Conservation (phyloP, 192 early-diverging fungal species). For the Gigaspora rosea region DNA sequence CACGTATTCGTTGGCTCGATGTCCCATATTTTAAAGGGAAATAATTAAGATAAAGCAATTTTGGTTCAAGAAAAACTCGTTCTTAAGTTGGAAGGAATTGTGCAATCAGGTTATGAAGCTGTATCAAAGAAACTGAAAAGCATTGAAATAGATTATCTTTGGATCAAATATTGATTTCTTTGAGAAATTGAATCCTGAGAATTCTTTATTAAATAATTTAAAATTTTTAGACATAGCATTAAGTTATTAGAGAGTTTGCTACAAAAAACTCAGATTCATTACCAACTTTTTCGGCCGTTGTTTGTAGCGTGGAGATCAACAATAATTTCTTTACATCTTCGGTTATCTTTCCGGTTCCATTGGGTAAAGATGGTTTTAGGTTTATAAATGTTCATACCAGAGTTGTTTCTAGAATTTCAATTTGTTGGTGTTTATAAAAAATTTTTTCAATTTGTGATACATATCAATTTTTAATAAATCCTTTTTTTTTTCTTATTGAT, state of each 20-base stretch:
- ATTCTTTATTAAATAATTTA: not conserved
- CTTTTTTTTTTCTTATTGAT: too few relatives aligned
- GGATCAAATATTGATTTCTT: conserved; percentile 3
- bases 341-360: not conserved
- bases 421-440: too few relatives aligned
- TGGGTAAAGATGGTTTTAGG: not conserved
- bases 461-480: too few relatives aligned
- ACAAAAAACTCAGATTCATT: not conserved
- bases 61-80: not conserved
- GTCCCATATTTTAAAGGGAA: not conserved
- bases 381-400: conserved; percentile 16
- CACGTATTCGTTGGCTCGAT: not conserved
- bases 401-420: not conserved
- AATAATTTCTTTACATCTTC: not conserved
- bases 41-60: too few relatives aligned
- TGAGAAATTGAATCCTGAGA: not conserved
- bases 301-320: not conserved
- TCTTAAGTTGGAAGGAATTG: conserved; percentile 16
- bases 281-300: not conserved
- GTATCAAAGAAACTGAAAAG: not conserved
- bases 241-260: not conserved
- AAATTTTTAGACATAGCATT: not conserved
- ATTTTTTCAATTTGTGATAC: too few relatives aligned
- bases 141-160: conserved; percentile 15
- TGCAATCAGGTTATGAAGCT: not conserved